phyloP scores from a whole-genome alignment of 345 rosid species.

The Syzygium oleosum region DNA sequence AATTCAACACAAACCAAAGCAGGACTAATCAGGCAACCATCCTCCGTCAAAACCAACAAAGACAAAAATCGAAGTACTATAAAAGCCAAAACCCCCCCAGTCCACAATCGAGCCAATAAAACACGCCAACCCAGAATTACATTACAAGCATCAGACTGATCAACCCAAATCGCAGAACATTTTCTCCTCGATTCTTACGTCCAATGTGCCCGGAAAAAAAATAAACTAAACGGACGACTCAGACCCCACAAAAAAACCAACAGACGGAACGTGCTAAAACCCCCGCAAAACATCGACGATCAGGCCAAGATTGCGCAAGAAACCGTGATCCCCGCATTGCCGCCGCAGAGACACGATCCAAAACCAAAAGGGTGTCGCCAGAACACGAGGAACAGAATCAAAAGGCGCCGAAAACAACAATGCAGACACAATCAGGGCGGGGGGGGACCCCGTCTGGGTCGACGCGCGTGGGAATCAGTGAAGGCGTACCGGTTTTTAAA shows the following conservation, averaged over 20 bases:
- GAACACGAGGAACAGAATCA: not conserved
- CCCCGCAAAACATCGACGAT: not conserved
- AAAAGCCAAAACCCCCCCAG: not conserved
- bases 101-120: not conserved
- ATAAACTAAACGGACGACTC: not conserved
- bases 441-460: not conserved
- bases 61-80: not conserved
- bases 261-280: not conserved
- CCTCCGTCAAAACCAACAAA: not conserved
- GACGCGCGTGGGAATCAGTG: not conserved
- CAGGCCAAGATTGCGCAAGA: not conserved
- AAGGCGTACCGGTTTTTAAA: not conserved
- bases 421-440: not conserved
- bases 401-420: not conserved
- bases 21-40: not conserved
- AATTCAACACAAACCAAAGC: not conserved
- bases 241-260: not conserved
- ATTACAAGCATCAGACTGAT: not conserved
- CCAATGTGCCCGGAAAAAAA: not conserved
- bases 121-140: not conserved
- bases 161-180: not conserved
- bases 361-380: not conserved
- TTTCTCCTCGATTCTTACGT: slow-evolving; percentile 1
- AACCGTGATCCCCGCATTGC: not conserved
- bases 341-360: not conserved